A percentile compares a stretch with the other conserved stretches of the same genome.
phyloP scores from a whole-genome alignment of 495 filamentous ascomycete genomes.

The Tuber magnatum region DNA sequence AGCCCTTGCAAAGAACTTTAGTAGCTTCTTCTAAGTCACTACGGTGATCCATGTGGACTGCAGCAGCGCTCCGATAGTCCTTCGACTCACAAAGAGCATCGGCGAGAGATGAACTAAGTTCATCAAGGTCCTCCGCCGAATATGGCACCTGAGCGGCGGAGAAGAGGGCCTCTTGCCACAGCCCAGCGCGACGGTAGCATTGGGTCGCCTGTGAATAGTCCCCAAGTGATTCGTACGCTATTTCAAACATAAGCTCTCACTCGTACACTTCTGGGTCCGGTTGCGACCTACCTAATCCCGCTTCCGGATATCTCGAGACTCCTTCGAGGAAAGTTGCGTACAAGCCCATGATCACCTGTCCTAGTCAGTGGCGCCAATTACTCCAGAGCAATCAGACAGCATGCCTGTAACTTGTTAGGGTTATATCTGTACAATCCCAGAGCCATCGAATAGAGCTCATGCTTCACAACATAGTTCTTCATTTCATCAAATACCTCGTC shows the following conservation, averaged over 20 bases:
- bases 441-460: slow-evolving; percentile 69
- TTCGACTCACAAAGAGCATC: slow-evolving; percentile 70
- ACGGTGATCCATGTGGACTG: slow-evolving; percentile 74
- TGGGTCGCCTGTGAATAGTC: slow-evolving; percentile 64
- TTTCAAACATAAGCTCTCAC: neutral
- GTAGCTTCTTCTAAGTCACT: slow-evolving; percentile 60
- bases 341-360: slow-evolving; percentile 56
- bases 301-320: slow-evolving; percentile 70
- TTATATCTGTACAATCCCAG: slow-evolving; percentile 81
- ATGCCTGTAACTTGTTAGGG: slow-evolving; percentile 47
- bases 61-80: slow-evolving; percentile 70
- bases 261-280: neutral
- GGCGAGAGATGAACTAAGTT: slow-evolving; percentile 60
- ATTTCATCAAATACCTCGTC: slow-evolving; percentile 63
- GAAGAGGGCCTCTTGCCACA: slow-evolving; percentile 86
- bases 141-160: slow-evolving; percentile 61
- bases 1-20: slow-evolving; percentile 69
- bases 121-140: slow-evolving; percentile 50
- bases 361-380: neutral
- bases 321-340: slow-evolving; percentile 72
- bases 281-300: slow-evolving; percentile 55
- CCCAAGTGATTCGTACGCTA: slow-evolving; percentile 78
- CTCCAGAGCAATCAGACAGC: neutral
- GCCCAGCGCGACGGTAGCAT: slow-evolving; percentile 71
- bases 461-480: slow-evolving; percentile 64